phyloP scores from a whole-genome alignment of 176 grass and related monocot species.

The Phragmites australis region DNA sequence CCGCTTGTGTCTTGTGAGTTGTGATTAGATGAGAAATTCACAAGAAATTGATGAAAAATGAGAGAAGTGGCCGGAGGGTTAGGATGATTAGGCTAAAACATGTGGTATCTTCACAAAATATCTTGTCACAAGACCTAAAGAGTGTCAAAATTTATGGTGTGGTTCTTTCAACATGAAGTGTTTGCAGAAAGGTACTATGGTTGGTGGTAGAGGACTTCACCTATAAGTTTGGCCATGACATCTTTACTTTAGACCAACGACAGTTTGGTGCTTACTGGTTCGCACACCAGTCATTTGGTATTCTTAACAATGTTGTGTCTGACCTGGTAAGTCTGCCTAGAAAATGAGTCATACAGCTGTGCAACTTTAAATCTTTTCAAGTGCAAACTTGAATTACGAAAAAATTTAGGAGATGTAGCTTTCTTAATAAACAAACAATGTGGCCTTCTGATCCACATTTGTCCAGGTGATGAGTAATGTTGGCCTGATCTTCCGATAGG shows the following conservation, averaged over 20 bases:
- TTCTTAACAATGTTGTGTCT: neutral
- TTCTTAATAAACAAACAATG: constrained; percentile 24
- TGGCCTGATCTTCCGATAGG: too few species aligned
- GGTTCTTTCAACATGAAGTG: neutral
- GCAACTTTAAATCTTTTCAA: neutral
- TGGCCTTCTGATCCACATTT: constrained; percentile 8
- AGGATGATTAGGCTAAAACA: neutral
- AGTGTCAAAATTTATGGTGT: neutral
- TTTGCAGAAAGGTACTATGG: constrained; percentile 10
- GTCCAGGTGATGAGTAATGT: too few species aligned
- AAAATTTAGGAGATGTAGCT: neutral
- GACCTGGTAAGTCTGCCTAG: neutral
- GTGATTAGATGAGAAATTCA: neutral
- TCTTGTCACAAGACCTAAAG: neutral
- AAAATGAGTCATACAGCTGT: neutral
- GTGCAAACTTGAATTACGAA: constrained; percentile 1
- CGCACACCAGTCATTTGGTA: neutral
- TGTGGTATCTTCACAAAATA: neutral
- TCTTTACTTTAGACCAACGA: neutral
- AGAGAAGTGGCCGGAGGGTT: neutral
- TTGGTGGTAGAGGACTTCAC: neutral
- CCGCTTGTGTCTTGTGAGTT: neutral
- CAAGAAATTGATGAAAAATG: neutral
- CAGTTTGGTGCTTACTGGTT: neutral
- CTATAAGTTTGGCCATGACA: neutral